Evolutionary conservation across 2,329 filamentous ascomycete species (phyloP), one percentile per base, ranked within the genome.

Genomic region (Anthostomella pinea): DNA sequence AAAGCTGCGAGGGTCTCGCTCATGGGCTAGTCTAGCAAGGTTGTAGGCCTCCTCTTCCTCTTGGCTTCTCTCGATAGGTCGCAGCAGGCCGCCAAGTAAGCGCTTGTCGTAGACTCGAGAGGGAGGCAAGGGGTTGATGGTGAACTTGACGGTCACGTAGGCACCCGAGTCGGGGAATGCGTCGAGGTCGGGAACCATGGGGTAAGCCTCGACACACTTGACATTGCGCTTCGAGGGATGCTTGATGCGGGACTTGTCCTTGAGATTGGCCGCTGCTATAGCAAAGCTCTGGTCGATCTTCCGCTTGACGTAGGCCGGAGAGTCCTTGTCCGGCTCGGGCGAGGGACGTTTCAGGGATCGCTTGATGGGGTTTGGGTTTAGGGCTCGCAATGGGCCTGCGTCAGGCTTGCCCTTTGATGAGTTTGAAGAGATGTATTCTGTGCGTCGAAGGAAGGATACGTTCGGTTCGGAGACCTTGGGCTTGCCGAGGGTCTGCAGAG

Each of bases 401-500:
- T 77, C 72, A 39, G 66, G 65, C 20, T 63, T 63, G 13, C 56
- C 58, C 56, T 78, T 79, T 5, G 69, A 58, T 19, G 67, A 68
- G 15, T 69, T 66, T 3, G 76, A 78, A 8, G 86, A 87, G 56
- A 95, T 96, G 67, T 97, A 97, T 64, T 98, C 93, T 38, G 93
- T 97, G 55, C 91, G 81, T 39, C 93, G 87, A 51, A 98, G 77
- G 75, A 98, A 98, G 46, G 88, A 95, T 35, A 95, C 88, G 46
- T 84, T 83, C 13, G 83, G 74, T 45, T 87, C 85, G 44, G 79
- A 79, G 26, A 81, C 77, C 51, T 87, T 86, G 28, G 84, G 83
- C 64, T 95, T 95, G 52, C 88, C 89, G 15, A 98, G 77, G 31
- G 87, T 82, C 22, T 88, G 81, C 22, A 95, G 79, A 5, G 88